phyloP scores from a whole-genome alignment of 164 flowering plant species.

The Tetrastigma voinierianum region DNA sequence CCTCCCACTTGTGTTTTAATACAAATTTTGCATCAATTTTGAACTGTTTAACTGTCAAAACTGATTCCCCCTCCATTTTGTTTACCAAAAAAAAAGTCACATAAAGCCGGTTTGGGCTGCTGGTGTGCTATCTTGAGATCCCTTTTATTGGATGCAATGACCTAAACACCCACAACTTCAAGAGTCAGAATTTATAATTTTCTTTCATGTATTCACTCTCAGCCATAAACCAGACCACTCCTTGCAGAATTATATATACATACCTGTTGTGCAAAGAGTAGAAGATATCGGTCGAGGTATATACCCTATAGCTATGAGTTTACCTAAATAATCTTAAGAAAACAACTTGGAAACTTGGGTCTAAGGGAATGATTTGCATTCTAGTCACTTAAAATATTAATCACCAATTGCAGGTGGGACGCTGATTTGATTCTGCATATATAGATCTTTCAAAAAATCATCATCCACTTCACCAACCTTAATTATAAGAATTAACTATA shows the following conservation, averaged over 20 bases:
- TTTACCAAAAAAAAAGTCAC: conserved; percentile 8
- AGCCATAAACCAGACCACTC: too few species aligned
- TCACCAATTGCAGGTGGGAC: background rate
- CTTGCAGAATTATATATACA: too few species aligned
- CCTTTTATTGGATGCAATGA: background rate
- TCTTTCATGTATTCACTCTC: too few species aligned
- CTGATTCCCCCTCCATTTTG: conserved; percentile 23
- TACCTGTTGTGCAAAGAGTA: background rate
- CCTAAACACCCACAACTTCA: conserved; percentile 1
- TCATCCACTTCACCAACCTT: background rate
- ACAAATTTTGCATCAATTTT: conserved; percentile 4
- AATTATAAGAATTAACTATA: conserved; percentile 1
- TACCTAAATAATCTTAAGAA: background rate
- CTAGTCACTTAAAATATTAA: background rate
- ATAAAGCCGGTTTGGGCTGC: conserved; percentile 16
- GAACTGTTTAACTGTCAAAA: conserved; percentile 20
- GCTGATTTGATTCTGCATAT: conserved; percentile 3
- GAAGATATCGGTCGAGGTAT: conserved; percentile 9
- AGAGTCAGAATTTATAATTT: background rate
- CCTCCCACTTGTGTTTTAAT: conserved; percentile 23
- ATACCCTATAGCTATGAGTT: conserved; percentile 11
- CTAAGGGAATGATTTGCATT: conserved; percentile 3
- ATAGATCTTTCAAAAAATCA: background rate
- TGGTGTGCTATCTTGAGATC: background rate
- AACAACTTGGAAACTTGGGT: conserved; percentile 1